These are phyloP conservation scores for Hanseniaspora lachancei DNA, from an alignment of 805 yeast species.

Conservation along the genomic window DNA sequence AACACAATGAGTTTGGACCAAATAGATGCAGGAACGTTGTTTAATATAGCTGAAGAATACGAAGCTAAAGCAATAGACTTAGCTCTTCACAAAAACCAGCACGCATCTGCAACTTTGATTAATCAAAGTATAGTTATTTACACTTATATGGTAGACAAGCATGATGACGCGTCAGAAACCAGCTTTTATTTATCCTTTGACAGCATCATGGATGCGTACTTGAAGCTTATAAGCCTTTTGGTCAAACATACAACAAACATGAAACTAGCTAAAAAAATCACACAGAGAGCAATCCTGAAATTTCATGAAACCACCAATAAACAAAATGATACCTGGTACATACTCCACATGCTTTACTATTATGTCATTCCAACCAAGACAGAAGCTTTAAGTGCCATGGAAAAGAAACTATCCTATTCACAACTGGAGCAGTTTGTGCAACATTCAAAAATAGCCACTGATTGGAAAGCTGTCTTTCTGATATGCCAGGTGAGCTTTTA, in stretches of 20 bases:
- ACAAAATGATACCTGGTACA: background rate
- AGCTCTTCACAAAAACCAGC: background rate
- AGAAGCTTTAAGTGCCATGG: no score
- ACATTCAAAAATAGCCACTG: background rate
- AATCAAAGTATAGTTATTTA: slow-evolving; percentile 22
- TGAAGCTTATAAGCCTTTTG: slow-evolving; percentile 21
- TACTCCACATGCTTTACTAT: background rate
- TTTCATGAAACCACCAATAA: background rate
- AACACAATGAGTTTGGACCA: background rate
- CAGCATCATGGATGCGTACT: slow-evolving; percentile 21
- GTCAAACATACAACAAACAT: slow-evolving; percentile 22
- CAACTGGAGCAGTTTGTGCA: background rate
- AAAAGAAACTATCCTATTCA: background rate
- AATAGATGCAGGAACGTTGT: background rate
- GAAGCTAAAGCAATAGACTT: background rate
- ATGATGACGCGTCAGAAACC: background rate
- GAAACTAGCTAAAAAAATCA: background rate
- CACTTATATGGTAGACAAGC: background rate
- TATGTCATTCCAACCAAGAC: background rate
- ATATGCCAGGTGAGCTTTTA: background rate
- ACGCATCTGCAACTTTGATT: slow-evolving; percentile 18
- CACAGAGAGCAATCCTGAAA: background rate
- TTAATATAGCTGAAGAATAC: background rate
- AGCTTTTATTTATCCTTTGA: slow-evolving; percentile 16
- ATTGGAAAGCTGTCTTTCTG: background rate